Evolutionary conservation across 31 red algal genomes (phyloP), one percentile per base, ranked within the genome.

Genomic region (Porphyra umbilicalis): DNA sequence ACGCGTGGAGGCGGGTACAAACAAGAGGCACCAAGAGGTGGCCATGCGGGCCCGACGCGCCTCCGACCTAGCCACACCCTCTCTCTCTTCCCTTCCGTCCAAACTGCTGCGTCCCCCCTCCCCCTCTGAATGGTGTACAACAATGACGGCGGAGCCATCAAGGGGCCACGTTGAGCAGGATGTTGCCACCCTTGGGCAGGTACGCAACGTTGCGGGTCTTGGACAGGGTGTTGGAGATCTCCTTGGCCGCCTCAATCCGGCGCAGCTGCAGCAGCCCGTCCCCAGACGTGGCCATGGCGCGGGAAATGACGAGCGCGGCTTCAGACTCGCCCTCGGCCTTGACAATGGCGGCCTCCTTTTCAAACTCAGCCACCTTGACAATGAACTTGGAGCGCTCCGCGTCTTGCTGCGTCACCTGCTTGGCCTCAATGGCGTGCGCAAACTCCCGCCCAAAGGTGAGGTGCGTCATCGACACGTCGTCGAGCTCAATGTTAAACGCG

Each of bases 401-500:
- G 34, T 99, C 97, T 38, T 99, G 97, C 78, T 99, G 97, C 76
- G 93, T 93, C 4, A 99, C 97, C 84, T 99, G 97, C 85, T 99
- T 99, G 57, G 91, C 91, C 84, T 99, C 97, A 81, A 99, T 95
- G 3, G 97, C 97, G 11, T 88, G 82, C 36, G 97, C 93, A 80
- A 91, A 99, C 85, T 99, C 97, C 36, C 91, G 76, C 81, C 97
- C 97, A 90, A 99, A 99, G 0, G 97, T 95, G 39, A 99, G 81
- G 83, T 99, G 97, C 11, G 97, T 99, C 93, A 99, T 99, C 6
- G 93, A 95, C 16, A 99, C 93, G 84, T 99, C 97, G 77, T 99
- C 97, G 83, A 99, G 83, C 67, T 93, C 89, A 44, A 99, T 99
- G 81, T 99, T 86, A 76, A 99, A 99, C 67, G 96, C 87, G 20